These are phyloP conservation scores for Epichloe gansuensis DNA, from an alignment of 2,329 filamentous ascomycete genomes.

Conservation along the genomic window DNA sequence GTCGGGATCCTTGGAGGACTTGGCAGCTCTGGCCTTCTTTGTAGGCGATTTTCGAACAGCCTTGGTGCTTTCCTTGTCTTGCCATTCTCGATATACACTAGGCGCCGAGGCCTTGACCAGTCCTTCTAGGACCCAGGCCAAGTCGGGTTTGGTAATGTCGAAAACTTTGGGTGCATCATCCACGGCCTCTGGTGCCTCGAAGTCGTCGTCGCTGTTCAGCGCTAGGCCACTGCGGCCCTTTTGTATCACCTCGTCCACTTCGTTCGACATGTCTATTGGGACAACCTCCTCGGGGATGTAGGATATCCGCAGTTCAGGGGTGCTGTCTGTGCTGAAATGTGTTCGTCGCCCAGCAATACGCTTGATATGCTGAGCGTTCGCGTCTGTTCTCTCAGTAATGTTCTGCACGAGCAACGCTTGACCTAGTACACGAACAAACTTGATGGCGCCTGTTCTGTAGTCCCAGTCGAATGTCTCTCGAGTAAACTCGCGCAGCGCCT, in stretches of 20 bases:
- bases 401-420: conserved; percentile 59
- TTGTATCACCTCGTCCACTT: conserved; percentile 48
- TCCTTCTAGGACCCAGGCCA: conserved; percentile 26
- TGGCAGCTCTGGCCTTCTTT: conserved; percentile 10
- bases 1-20: conserved; percentile 9
- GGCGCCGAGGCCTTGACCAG: conserved; percentile 17
- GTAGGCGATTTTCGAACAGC: conserved; percentile 12
- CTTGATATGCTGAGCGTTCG: conserved; percentile 40
- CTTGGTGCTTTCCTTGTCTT: conserved; percentile 13
- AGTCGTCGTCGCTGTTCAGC: conserved; percentile 54
- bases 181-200: conserved; percentile 26
- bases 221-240: conserved; percentile 42
- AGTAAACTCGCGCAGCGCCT: conserved; percentile 58
- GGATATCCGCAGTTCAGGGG: conserved; percentile 64
- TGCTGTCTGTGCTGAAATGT: conserved; percentile 63
- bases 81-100: conserved; percentile 15
- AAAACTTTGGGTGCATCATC: conserved; percentile 32
- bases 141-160: conserved; percentile 50
- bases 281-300: conserved; percentile 68
- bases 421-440: conserved; percentile 70
- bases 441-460: conserved; percentile 63
- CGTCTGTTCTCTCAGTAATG: conserved; percentile 20
- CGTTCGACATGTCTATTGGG: conserved; percentile 59
- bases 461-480: conserved; percentile 79
- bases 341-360: conserved; percentile 54